phyloP scores from a whole-genome alignment of 2,329 filamentous ascomycete species.

The Claviceps fusiformis region DNA sequence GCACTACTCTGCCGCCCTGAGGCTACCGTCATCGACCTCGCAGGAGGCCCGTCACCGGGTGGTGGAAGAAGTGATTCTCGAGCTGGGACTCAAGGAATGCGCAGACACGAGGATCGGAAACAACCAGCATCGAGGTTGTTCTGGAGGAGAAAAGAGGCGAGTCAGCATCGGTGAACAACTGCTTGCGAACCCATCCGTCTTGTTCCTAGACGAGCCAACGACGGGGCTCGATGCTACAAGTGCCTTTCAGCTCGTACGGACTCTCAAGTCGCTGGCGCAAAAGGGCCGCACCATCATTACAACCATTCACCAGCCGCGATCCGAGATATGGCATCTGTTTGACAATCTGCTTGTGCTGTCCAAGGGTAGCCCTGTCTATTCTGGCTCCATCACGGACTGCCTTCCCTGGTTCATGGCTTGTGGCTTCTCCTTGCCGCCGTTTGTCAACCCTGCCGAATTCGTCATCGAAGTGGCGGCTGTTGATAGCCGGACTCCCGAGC shows the following conservation, averaged over 20 bases:
- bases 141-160: constrained; percentile 64
- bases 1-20: constrained; percentile 57
- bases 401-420: constrained; percentile 49
- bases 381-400: constrained; percentile 43
- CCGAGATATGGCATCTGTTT: constrained; percentile 68
- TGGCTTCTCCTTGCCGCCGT: constrained; percentile 50
- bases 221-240: constrained; percentile 67
- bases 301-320: constrained; percentile 65
- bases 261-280: constrained; percentile 51
- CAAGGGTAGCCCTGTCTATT: constrained; percentile 54
- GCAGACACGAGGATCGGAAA: constrained; percentile 63
- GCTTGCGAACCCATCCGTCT: constrained; percentile 62
- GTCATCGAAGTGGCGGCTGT: constrained; percentile 62
- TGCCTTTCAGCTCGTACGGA: constrained; percentile 59
- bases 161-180: constrained; percentile 69
- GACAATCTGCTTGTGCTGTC: constrained; percentile 59
- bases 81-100: constrained; percentile 64
- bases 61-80: constrained; percentile 64
- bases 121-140: constrained; percentile 59
- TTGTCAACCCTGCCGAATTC: constrained; percentile 68
- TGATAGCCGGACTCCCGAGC: constrained; percentile 54
- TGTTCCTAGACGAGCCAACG: constrained; percentile 70
- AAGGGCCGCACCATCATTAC: constrained; percentile 60
- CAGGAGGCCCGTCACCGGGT: constrained; percentile 44
- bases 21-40: constrained; percentile 50